Evolutionary conservation across 2,329 filamentous ascomycete genomes (phyloP).

Genomic region (Calcarisporium arbuscula): DNA sequence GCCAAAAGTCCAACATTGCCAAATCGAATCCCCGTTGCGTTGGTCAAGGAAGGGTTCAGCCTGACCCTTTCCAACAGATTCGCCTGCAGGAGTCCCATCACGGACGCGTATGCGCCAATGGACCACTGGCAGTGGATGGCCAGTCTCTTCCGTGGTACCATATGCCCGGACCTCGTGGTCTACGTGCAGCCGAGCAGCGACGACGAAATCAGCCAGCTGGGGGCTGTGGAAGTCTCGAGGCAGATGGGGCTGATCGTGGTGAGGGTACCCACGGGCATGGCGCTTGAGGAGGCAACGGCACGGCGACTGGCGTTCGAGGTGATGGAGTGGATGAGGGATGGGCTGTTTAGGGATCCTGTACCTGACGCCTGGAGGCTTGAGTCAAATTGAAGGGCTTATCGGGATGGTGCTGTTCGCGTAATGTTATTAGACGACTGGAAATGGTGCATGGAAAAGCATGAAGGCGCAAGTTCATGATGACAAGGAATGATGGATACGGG

Average conservation of each 20-base stretch:
- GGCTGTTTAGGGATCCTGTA: constrained; percentile 30
- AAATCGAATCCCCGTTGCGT: constrained; percentile 56
- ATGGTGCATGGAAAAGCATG: too few relatives aligned
- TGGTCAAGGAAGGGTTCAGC: constrained; percentile 73
- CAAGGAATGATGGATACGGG: too few relatives aligned
- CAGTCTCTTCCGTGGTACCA: constrained; percentile 80
- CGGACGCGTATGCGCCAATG: constrained; percentile 70
- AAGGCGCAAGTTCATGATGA: too few relatives aligned
- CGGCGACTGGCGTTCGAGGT: constrained; percentile 81
- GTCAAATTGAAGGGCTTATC: constrained; percentile 3
- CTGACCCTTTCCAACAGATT: constrained; percentile 72
- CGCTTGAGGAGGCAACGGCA: constrained; percentile 62
- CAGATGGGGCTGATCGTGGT: constrained; percentile 50
- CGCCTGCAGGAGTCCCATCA: constrained; percentile 66
- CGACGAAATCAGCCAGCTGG: constrained; percentile 28
- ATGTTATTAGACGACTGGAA: too few relatives aligned
- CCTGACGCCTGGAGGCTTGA: constrained; percentile 14
- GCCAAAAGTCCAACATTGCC: constrained; percentile 6
- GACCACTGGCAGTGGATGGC: constrained; percentile 99
- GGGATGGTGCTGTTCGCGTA: neutral
- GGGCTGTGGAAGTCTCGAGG: constrained; percentile 49
- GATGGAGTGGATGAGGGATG: constrained; percentile 65
- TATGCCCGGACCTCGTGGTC: constrained; percentile 74
- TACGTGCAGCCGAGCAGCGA: constrained; percentile 46
- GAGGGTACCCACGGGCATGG: constrained; percentile 34